Base-by-base conservation (phyloP, 495 filamentous ascomycete species). In the Astrocystis sublimbata region DNA sequence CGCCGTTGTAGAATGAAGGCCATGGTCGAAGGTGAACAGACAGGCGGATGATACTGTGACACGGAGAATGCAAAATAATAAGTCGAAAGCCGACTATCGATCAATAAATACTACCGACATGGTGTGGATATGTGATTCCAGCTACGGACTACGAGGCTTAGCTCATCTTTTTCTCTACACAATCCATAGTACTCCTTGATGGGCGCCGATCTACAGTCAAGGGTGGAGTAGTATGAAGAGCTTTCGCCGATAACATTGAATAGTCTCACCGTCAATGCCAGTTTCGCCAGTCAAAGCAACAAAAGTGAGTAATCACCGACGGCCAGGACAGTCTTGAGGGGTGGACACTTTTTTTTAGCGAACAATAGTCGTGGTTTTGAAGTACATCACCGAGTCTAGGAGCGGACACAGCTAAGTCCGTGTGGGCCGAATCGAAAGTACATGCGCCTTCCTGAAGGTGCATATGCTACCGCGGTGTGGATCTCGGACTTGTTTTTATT, bases 1-100 rank as follows among this genome's bases (percentile, higher is more conserved):
- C 33, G 51, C 33, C 51, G 51, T 17, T 54, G 51, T 35, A 54
- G 15, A n/a, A 54, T 54, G 31, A 54, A 54, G 4, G 51, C 51
- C 51, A 54, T 54, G 31, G 21, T 24, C 17, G 15, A 15, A 38
- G 10, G 33, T 19, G 9, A n/a, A n/a, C n/a, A n/a, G n/a, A 31
- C 17, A 17, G 17, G 4, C 9, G 9, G 9, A 24, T 31, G 36
- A 33, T 6, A 50, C 47, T 50, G 8, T 1, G 28, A 8, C 47
- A 31, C 28, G 23, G 15, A 1, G 30, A 33, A 33, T 2, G 2
- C 15, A 8, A 36, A 53, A 53, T 6, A n/a, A 36, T n/a, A 45
- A 45, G 2, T 47, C 3, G 35, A 35, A 17, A 23, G 24, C n/a
- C 4, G 17, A 35, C 12, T 52, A 35, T 52, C 12, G 1, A 9